These are phyloP conservation scores for Gamsiella multidivaricata DNA, from an alignment of 192 early-diverging fungal genomes.

Conservation along the genomic window DNA sequence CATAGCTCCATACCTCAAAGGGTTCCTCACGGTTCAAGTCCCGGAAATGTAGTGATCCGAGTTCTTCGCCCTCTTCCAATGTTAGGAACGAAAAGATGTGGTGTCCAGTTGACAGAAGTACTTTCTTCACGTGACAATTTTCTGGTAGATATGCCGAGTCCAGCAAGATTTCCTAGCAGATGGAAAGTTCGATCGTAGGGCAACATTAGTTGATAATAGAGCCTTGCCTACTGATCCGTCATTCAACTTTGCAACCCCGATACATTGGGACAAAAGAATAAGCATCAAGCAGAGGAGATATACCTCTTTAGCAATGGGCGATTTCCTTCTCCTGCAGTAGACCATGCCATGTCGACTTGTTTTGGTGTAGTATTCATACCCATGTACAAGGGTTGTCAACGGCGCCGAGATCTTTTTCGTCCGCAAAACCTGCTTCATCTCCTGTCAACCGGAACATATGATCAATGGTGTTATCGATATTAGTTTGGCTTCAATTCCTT, in stretches of 20 bases:
- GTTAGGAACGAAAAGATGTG: slow-evolving; percentile 64
- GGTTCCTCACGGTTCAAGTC: slow-evolving; percentile 49
- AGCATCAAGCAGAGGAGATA: too few species aligned
- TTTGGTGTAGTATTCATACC: slow-evolving; percentile 67
- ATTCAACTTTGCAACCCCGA: too few species aligned
- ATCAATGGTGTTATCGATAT: too few species aligned
- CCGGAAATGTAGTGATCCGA: slow-evolving; percentile 63
- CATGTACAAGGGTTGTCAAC: slow-evolving; percentile 57
- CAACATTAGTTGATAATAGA: too few species aligned
- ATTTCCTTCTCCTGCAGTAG: slow-evolving; percentile 59
- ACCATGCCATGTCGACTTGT: slow-evolving; percentile 59
- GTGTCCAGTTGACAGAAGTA: slow-evolving; percentile 63
- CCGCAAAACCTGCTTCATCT: slow-evolving; percentile 62
- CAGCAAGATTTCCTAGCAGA: slow-evolving; percentile 61
- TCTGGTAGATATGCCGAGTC: slow-evolving; percentile 60
- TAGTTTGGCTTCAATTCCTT: too few species aligned
- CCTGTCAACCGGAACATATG: slow-evolving; percentile 31
- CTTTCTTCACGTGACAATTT: slow-evolving; percentile 62
- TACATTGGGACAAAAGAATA: too few species aligned
- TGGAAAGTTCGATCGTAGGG: too few species aligned
- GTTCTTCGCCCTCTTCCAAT: slow-evolving; percentile 63
- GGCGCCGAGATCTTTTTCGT: slow-evolving; percentile 56
- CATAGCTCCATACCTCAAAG: slow-evolving; percentile 59
- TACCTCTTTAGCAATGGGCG: slow-evolving; percentile 56
- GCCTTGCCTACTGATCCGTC: too few species aligned